Evolutionary conservation across 352 stramenopile genomes (phyloP), one percentile per base, ranked within the genome.

Genomic region (Pythium brachiatum): DNA sequence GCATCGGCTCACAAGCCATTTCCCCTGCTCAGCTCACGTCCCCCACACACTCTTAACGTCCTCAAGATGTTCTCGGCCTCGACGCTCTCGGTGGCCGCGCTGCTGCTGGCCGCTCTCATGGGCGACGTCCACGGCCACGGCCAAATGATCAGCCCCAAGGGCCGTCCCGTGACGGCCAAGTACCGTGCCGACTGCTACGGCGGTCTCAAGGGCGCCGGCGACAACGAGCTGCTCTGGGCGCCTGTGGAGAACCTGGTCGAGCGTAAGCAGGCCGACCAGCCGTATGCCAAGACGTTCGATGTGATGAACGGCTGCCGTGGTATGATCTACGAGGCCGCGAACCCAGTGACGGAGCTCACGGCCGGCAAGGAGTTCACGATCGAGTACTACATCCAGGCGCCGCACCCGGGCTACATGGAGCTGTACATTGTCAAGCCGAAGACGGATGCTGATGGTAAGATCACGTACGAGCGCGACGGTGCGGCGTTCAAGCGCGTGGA

Each of bases 241-340:
- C 76, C 78, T 3, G 72, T 88, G n/a, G 72, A 88, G 60, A 78
- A 79, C 60, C 60, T 88, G 54, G 72, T 69, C 57, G 59, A 83
- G 41, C 76, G 78, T 38, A 78, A 72, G 50, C 78, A 88, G 39
- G 61, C 66, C 7, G 75, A 77, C 41, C 65, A 77, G 23, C 78
- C 78, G 0, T 72, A 61, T 1, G 72, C 69, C 16, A 57, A 66
- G 26, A 81, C 72, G 34, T 88, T 85, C 60, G 73, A 81, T 54
- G 74, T 88, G 27, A 76, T 75, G 69, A 88, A 88, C 64, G 78
- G 78, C 2, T 88, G 76, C 53, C 76, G 78, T 23, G 78, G 76
- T 29, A 76, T 81, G 43, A 73, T 85, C 32, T 84, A 83, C 68
- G 78, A 88, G 52, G 58, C 52, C 4, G 59, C 29, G 13, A 76